Conservation (phyloP, 2,329 filamentous ascomycete species). For the Exophiala dermatitidis region DNA sequence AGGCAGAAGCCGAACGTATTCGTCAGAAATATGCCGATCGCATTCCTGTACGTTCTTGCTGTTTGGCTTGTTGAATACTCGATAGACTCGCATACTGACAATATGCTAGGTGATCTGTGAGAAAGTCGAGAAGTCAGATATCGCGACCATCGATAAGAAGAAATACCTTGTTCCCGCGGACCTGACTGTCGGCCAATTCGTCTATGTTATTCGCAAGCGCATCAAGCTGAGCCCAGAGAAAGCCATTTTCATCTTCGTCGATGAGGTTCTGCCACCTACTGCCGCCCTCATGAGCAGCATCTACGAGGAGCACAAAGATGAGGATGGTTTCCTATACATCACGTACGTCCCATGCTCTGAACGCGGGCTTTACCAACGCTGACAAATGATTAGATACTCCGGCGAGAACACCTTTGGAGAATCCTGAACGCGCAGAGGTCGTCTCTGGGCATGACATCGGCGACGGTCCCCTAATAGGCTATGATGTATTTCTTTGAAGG, state of each 20-base stretch:
- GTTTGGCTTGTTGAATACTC: neutral
- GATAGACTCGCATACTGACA: constrained; percentile 15
- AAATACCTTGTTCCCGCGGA: constrained; percentile 98
- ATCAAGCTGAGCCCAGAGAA: constrained; percentile 99
- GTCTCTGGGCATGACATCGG: neutral
- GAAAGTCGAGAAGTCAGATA: constrained; percentile 98
- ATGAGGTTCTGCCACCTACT: constrained; percentile 92
- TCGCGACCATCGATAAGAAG: constrained; percentile 99
- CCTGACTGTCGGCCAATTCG: constrained; percentile 97
- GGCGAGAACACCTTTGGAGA: constrained; percentile 96
- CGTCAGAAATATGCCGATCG: constrained; percentile 98
- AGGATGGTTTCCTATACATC: constrained; percentile 92
- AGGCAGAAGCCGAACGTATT: constrained; percentile 98
- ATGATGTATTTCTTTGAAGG: constrained; percentile 11
- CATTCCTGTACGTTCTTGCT: constrained; percentile 70
- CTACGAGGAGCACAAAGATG: constrained; percentile 96
- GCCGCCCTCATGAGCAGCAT: constrained; percentile 98
- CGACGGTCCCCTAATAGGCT: neutral
- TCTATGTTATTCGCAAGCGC: constrained; percentile 99
- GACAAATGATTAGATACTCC: constrained; percentile 59
- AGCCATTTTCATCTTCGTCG: constrained; percentile 99
- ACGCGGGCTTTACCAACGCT: constrained; percentile 17
- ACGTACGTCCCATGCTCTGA: constrained; percentile 52
- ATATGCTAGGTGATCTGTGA: constrained; percentile 83
- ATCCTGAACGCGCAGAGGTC: constrained; percentile 1